phyloP scores from a whole-genome alignment of 2,329 filamentous ascomycete genomes.

The Alternaria incomplexa region DNA sequence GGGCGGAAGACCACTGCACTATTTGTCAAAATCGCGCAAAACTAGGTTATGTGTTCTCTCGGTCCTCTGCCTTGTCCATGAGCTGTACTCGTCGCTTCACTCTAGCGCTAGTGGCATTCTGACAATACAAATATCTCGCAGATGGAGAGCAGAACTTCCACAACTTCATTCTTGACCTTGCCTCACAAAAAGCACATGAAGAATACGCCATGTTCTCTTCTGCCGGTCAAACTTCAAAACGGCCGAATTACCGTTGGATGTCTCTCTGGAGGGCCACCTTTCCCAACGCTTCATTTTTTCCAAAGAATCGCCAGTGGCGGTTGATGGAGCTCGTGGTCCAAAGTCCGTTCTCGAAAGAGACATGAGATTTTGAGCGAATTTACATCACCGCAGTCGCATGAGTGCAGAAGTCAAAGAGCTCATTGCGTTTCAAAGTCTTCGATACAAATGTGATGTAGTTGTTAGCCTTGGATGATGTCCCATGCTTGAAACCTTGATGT shows the following conservation, averaged over 20 bases:
- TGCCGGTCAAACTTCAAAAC: not conserved
- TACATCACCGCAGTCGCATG: not conserved
- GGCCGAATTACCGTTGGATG: too few relatives aligned
- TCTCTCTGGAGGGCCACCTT: not conserved
- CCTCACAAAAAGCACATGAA: too few relatives aligned
- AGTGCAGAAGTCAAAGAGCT: not conserved
- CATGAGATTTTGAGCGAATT: not conserved
- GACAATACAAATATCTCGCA: not conserved
- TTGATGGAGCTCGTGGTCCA: not conserved
- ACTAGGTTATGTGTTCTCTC: not conserved
- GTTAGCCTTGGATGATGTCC: too few relatives aligned
- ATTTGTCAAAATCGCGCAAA: too few relatives aligned
- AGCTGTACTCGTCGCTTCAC: not conserved
- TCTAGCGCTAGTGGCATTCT: not conserved
- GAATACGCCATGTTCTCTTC: too few relatives aligned
- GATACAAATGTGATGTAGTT: not conserved
- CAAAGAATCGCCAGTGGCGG: not conserved
- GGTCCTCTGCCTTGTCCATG: not conserved
- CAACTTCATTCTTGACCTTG: not conserved
- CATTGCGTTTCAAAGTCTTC: not conserved
- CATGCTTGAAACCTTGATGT: too few relatives aligned
- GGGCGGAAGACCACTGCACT: not conserved
- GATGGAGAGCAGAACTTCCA: not conserved
- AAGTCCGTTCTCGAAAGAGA: not conserved
- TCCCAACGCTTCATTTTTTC: not conserved